phyloP scores from a whole-genome alignment of 805 yeast genomes.

The Ogataea pilisensis region DNA sequence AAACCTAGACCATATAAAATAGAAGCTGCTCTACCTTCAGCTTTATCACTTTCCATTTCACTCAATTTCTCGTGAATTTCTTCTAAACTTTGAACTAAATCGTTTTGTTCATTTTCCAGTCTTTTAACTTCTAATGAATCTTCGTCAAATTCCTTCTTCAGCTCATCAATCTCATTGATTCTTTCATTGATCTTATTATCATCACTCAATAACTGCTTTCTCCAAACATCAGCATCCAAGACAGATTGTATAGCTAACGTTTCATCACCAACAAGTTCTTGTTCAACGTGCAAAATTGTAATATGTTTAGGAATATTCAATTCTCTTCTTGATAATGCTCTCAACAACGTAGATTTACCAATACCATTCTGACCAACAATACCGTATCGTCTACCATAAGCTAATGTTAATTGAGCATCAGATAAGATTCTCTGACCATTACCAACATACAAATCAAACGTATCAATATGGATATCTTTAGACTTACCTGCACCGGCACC shows the following conservation, averaged over 20 bases:
- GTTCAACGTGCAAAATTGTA: slow-evolving; percentile 94
- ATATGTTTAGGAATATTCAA: slow-evolving; percentile 92
- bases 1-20: slow-evolving; percentile 92
- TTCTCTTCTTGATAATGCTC: slow-evolving; percentile 92
- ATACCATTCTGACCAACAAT: slow-evolving; percentile 99
- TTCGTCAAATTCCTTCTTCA: slow-evolving; percentile 70
- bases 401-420: slow-evolving; percentile 80
- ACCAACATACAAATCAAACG: slow-evolving; percentile 92
- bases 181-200: slow-evolving; percentile 72
- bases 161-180: slow-evolving; percentile 65
- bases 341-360: slow-evolving; percentile 91
- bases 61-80: slow-evolving; percentile 77
- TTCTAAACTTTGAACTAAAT: slow-evolving; percentile 70
- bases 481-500: slow-evolving; percentile 91
- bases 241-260: slow-evolving; percentile 89
- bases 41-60: slow-evolving; percentile 96
- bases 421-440: slow-evolving; percentile 90
- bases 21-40: slow-evolving; percentile 95
- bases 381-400: slow-evolving; percentile 95
- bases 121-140: slow-evolving; percentile 69
- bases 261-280: slow-evolving; percentile 93
- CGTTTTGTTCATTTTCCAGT: slow-evolving; percentile 86
- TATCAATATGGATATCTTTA: slow-evolving; percentile 92
- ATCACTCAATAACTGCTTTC: slow-evolving; percentile 80
- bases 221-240: slow-evolving; percentile 99